Evolutionary conservation across 176 grass and related monocot species (phyloP).

Genomic region (Echinochloa phyllopogon): DNA sequence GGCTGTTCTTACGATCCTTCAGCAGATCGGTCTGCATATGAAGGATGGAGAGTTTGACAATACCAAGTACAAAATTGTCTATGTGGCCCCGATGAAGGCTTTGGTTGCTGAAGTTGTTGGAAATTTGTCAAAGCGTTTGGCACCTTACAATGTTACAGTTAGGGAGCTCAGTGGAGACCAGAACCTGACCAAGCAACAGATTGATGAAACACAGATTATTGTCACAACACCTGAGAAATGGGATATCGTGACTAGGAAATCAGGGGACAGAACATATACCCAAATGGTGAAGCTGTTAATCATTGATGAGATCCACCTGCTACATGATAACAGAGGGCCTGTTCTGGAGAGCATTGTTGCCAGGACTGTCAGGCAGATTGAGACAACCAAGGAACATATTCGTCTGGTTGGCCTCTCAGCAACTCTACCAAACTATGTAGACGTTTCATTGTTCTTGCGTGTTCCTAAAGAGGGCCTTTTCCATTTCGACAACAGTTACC

Average conservation of each 20-base stretch:
- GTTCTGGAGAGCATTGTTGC: conserved; percentile 98
- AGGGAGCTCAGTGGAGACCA: conserved; percentile 96
- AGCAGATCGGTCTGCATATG: conserved; percentile 86
- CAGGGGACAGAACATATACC: conserved; percentile 95
- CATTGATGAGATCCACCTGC: conserved; percentile 95
- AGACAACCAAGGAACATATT: conserved; percentile 86
- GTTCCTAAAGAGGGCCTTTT: conserved; percentile 70
- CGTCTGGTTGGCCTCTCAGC: conserved; percentile 89
- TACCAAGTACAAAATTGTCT: conserved; percentile 93
- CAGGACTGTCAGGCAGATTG: conserved; percentile 93
- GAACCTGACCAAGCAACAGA: conserved; percentile 84
- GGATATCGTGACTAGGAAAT: conserved; percentile 97
- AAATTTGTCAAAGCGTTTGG: conserved; percentile 73
- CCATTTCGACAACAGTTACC: conserved; percentile 96
- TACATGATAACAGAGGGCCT: conserved; percentile 95
- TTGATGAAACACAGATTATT: conserved; percentile 97
- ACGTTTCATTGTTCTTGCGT: conserved; percentile 85
- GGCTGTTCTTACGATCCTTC: conserved; percentile 90
- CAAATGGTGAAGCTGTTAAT: conserved; percentile 95
- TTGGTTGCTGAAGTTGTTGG: conserved; percentile 97
- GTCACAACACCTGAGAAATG: conserved; percentile 99
- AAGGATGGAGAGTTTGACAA: conserved; percentile 81
- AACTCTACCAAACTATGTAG: conserved; percentile 90
- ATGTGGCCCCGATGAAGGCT: conserved; percentile 98
- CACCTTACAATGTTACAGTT: conserved; percentile 70